phyloP scores from a whole-genome alignment of 495 filamentous ascomycete genomes.

The Penicillium psychrofluorescens region DNA sequence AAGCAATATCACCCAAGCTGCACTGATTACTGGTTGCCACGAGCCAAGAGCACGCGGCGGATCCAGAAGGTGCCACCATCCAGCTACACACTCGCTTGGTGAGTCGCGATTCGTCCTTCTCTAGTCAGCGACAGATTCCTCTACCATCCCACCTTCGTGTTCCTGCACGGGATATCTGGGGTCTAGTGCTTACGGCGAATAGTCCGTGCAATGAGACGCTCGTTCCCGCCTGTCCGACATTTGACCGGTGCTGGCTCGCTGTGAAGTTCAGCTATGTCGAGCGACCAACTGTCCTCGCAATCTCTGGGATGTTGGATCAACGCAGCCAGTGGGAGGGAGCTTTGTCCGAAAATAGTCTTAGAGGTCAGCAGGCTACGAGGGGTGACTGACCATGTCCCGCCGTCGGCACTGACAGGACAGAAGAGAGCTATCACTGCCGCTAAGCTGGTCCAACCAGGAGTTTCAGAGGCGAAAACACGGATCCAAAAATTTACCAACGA shows the following conservation, averaged over 20 bases:
- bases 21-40: conserved; percentile 5
- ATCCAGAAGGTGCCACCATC: background rate
- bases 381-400: background rate
- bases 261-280: too few relatives aligned
- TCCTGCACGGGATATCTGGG: too few relatives aligned
- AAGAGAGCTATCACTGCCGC: background rate
- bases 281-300: too few relatives aligned
- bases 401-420: background rate
- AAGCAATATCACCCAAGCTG: conserved; percentile 6
- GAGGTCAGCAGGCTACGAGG: background rate
- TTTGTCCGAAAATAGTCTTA: background rate
- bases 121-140: background rate
- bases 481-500: background rate
- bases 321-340: too few relatives aligned
- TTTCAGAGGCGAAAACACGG: too few relatives aligned
- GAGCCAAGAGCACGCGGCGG: conserved; percentile 1
- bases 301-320: too few relatives aligned
- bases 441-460: background rate
- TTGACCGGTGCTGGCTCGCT: conserved; percentile 1
- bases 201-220: background rate
- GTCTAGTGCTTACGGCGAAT: conserved; percentile 1
- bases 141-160: background rate
- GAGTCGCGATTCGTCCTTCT: background rate
- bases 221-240: conserved; percentile 2
- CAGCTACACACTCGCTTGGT: background rate